phyloP scores from a whole-genome alignment of 192 early-diverging fungal genomes.

The Neocallimastix lanati region DNA sequence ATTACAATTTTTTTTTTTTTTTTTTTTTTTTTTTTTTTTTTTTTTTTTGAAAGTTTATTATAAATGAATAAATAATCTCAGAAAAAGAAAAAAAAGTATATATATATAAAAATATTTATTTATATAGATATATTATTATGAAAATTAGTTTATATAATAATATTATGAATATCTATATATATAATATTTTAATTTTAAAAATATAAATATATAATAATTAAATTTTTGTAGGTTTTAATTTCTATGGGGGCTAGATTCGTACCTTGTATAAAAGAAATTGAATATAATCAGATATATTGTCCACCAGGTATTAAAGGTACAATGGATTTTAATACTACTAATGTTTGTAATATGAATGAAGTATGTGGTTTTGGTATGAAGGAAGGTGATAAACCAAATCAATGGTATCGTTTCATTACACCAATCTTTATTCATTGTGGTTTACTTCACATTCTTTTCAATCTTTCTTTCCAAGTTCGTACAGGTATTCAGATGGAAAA shows the following conservation, averaged over 20 bases:
- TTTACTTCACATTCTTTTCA: conserved; percentile 55
- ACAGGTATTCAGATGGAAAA: conserved; percentile 53
- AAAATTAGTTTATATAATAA: no score
- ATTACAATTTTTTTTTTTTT: no score
- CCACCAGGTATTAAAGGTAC: conserved; percentile 15
- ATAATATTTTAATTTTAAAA: no score
- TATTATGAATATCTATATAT: no score
- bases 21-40: no score
- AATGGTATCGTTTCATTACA: conserved; percentile 60
- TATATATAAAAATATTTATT: no score
- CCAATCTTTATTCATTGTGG: conserved; percentile 76
- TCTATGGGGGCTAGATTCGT: conserved; percentile 53
- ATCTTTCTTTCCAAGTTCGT: conserved; percentile 49
- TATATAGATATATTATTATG: no score
- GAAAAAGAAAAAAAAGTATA: no score
- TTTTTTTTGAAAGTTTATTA: no score
- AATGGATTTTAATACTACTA: no score
- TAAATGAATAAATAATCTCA: no score
- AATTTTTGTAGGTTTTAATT: conserved; percentile 29
- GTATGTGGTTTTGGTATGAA: conserved; percentile 43
- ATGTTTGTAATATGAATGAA: conserved; percentile 30
- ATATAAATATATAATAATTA: no score
- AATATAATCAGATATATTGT: conserved; percentile 10
- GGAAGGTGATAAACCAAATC: conserved; percentile 26
- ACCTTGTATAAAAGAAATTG: conserved; percentile 46